Conservation (phyloP, 495 filamentous ascomycete genomes). For the Podospora comata region DNA sequence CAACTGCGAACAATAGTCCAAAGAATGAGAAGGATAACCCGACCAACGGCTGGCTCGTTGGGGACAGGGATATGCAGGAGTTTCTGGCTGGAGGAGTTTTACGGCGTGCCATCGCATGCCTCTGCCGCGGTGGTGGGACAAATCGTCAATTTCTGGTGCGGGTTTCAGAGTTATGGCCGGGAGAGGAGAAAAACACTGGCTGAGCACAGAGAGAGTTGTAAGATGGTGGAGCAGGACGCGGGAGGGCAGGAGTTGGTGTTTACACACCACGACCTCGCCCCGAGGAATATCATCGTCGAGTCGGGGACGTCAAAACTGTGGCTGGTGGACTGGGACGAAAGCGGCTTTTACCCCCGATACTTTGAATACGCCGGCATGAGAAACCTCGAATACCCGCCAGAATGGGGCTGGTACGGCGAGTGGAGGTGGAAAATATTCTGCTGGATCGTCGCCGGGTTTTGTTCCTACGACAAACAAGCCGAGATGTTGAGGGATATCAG, state of each 20-base stretch:
- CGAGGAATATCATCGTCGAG: constrained; percentile 11
- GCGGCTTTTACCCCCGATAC: constrained; percentile 8
- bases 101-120: constrained; percentile 1
- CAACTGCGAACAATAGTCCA: background rate
- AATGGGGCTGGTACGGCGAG: constrained; percentile 8
- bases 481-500: background rate
- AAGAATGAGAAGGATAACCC: constrained; percentile 3
- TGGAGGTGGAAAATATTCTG: constrained; percentile 2
- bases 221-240: background rate
- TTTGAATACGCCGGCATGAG: constrained; percentile 13
- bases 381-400: constrained; percentile 1
- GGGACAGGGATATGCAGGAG: constrained; percentile 5
- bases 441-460: background rate
- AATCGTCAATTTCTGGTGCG: constrained; percentile 14
- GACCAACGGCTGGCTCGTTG: constrained; percentile 7
- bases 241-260: constrained; percentile 1
- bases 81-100: constrained; percentile 10
- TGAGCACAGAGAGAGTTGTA: constrained; percentile 4
- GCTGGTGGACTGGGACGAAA: constrained; percentile 8
- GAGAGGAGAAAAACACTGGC: constrained; percentile 5
- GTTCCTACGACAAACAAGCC: background rate
- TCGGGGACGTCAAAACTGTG: background rate
- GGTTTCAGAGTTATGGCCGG: background rate
- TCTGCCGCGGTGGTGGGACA: background rate
- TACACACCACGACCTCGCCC: constrained; percentile 8